Evolutionary conservation across 176 grass and related monocot genomes (phyloP), one percentile per base, ranked within the genome.

Genomic region (Phragmites australis): DNA sequence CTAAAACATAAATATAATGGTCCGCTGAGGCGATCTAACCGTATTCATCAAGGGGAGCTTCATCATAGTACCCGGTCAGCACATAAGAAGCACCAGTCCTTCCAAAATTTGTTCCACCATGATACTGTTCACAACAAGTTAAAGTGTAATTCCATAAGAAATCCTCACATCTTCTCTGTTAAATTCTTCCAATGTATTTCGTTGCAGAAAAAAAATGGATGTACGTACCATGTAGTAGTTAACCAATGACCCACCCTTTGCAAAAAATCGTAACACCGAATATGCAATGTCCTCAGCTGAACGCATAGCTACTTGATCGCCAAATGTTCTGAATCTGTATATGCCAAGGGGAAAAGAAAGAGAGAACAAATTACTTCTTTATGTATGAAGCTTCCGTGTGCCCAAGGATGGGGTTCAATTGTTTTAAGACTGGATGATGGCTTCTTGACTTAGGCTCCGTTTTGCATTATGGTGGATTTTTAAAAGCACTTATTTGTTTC

Each of bases 81-180:
- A 93, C 90, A 83, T 91, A 98, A 45, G 92, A 85, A 83, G 91
- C 88, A 57, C 90, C 66, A 12, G 62, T 87, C 80, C 92, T 93
- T 50, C 86, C 95, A 76, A 93, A 94, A 72, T 98, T 98, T 79
- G 95, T 98, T 89, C 95, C 92, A 49, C 95, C 95, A n/a, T 98
- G 88, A 75, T 94, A 98, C 95, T 98, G 58, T 64, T 26, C 43
- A 50, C 15, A 41, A 42, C 77, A 59, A 30, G 53, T 81, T 64
- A 44, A 83, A 44, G 70, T 73, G 11, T 65, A 68, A 66, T 86
- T 50, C 63, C 54, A 48, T 76, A 34, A 77, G 16, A 84, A 55
- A 79, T 61, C 42, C 6, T 19, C 49, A 50, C 32, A 54, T 37
- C 17, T n/a, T 47, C 39, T 62, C 15, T 54, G 21, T 69, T 48